Percentiles rank a stretch among this genome's conserved stretches.
These are phyloP conservation scores for Rubroboletus pulcherrimus DNA, from an alignment of 768 basidiomycete genomes.

Conservation along the genomic window DNA sequence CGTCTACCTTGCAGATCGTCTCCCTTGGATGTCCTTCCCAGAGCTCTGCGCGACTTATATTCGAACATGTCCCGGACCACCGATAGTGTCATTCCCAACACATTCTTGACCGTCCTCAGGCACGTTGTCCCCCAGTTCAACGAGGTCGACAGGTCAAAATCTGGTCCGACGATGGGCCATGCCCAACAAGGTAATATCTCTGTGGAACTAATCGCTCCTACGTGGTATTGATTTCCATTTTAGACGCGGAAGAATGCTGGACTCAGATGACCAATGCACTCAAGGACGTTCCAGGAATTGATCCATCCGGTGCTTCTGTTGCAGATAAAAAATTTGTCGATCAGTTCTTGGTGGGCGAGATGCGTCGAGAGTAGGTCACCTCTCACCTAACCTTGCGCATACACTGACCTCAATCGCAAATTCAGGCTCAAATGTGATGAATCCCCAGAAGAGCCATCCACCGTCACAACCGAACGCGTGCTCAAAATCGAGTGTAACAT, in stretches of 20 bases:
- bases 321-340: constrained; percentile 62
- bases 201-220: not conserved
- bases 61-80: constrained; percentile 69
- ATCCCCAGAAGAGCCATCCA: constrained; percentile 70
- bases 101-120: constrained; percentile 69
- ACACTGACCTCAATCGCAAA: constrained; percentile 18
- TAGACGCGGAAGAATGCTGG: constrained; percentile 91
- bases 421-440: constrained; percentile 77
- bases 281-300: constrained; percentile 58
- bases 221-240: constrained; percentile 2
- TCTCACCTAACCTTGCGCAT: not conserved
- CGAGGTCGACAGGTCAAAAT: constrained; percentile 53
- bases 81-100: constrained; percentile 64
- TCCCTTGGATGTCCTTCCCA: constrained; percentile 42
- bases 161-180: constrained; percentile 44
- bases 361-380: constrained; percentile 57
- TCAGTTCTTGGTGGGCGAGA: constrained; percentile 75
- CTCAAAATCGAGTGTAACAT: constrained; percentile 95
- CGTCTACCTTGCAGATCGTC: constrained; percentile 26
- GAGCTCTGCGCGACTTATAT: constrained; percentile 67
- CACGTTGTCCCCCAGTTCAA: constrained; percentile 88
- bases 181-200: constrained; percentile 68
- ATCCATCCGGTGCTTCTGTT: constrained; percentile 28
- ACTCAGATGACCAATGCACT: constrained; percentile 68
- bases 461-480: constrained; percentile 63